Conservation (phyloP, 495 filamentous ascomycete genomes). For the Lophiostoma macrostomum region DNA sequence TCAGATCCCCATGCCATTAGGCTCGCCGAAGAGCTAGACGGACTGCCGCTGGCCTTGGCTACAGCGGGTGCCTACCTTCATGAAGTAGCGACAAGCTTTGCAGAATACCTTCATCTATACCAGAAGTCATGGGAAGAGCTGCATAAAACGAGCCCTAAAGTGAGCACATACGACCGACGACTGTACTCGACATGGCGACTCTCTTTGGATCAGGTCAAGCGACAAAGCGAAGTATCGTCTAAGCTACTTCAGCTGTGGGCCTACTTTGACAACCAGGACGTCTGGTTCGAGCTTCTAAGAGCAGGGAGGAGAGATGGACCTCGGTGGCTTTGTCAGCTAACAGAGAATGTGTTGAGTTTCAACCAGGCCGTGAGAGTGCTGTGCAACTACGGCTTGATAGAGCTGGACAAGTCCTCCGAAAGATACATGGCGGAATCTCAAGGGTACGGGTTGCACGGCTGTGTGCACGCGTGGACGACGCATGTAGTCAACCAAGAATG, state of each 20-base stretch:
- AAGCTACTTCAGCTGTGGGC: constrained; percentile 47
- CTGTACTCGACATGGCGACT: constrained; percentile 49
- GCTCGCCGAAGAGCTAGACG: constrained; percentile 26
- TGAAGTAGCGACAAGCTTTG: constrained; percentile 21
- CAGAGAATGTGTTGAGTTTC: constrained; percentile 38
- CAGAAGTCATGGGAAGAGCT: constrained; percentile 36
- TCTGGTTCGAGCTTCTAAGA: constrained; percentile 50
- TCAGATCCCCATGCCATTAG: constrained; percentile 18
- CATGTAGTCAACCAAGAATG: constrained; percentile 38
- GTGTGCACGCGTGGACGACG: constrained; percentile 44
- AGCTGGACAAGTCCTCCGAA: constrained; percentile 28
- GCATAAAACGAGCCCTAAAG: constrained; percentile 31
- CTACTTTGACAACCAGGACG: constrained; percentile 50
- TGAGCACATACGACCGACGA: constrained; percentile 37
- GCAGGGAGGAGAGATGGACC: constrained; percentile 25
- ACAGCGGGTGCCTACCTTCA: constrained; percentile 30
- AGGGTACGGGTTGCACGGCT: constrained; percentile 44
- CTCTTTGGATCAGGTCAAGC: constrained; percentile 44
- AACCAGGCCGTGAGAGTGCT: constrained; percentile 35
- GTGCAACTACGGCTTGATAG: constrained; percentile 37
- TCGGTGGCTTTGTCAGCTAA: constrained; percentile 35
- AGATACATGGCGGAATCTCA: constrained; percentile 26
- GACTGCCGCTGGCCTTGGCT: constrained; percentile 31
- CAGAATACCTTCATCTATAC: constrained; percentile 33
- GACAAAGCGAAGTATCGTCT: constrained; percentile 39